These are phyloP conservation scores for Amanita pseudoporphyria DNA, from an alignment of 768 basidiomycete genomes.

Conservation along the genomic window DNA sequence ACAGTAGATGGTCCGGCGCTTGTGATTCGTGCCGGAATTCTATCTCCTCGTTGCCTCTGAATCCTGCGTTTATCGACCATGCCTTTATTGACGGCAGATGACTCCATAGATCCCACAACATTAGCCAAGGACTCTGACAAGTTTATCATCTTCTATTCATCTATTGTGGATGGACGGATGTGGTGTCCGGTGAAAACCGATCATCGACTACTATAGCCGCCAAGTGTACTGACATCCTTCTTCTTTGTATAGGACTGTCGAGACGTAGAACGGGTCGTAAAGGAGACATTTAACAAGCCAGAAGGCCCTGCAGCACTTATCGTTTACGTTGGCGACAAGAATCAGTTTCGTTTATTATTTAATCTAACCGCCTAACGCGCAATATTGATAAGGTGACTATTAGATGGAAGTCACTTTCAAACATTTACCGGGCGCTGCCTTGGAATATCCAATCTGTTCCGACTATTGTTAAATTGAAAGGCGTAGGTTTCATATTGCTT, in stretches of 20 bases:
- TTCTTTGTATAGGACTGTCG: conserved; percentile 52
- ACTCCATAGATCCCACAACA: conserved; percentile 24
- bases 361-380: neutral
- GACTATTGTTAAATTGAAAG: conserved; percentile 50
- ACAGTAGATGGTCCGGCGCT: no score
- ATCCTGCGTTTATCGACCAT: no score
- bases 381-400: neutral
- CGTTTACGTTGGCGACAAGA: conserved; percentile 58
- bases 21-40: no score
- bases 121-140: conserved; percentile 34
- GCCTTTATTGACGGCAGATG: conserved; percentile 37
- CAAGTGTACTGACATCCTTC: no score
- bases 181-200: conserved; percentile 57
- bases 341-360: conserved; percentile 38
- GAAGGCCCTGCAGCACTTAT: conserved; percentile 45
- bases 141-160: conserved; percentile 65
- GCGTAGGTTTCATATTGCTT: conserved; percentile 32
- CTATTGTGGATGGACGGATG: conserved; percentile 45
- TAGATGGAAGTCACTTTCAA: conserved; percentile 60
- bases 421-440: conserved; percentile 50
- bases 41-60: no score
- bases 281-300: conserved; percentile 35
- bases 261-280: conserved; percentile 46
- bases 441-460: conserved; percentile 55
- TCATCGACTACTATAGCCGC: no score